phyloP scores from a whole-genome alignment of 1,284 basidiomycete species.

The Coniophora puteana region DNA sequence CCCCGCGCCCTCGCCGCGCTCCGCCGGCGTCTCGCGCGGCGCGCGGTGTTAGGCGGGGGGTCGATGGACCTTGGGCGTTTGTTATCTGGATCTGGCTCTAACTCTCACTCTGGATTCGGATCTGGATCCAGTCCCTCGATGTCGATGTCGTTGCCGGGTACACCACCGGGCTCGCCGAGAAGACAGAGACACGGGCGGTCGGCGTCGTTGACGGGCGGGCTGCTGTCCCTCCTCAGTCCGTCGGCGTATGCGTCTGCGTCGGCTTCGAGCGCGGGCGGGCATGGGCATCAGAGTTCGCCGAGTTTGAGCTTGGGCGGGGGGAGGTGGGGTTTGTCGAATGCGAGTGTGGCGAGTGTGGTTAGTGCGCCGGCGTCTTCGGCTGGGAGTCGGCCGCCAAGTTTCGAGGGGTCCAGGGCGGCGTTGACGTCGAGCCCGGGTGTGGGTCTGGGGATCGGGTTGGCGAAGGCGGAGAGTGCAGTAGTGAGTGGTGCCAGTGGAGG shows the following conservation, averaged over 20 bases:
- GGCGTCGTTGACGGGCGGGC: conserved; percentile 49
- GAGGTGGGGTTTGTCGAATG: too few species aligned
- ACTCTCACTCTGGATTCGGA: too few species aligned
- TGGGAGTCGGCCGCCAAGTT: conserved; percentile 4
- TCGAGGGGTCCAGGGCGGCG: too few species aligned
- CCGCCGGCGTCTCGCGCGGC: conserved; percentile 46
- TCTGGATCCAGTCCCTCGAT: too few species aligned
- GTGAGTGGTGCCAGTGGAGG: too few species aligned
- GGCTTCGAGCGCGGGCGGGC: conserved; percentile 22
- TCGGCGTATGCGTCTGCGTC: conserved; percentile 23
- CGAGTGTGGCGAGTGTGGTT: too few species aligned
- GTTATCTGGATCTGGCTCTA: too few species aligned
- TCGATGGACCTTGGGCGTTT: conserved; percentile 70
- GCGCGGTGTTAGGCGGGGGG: conserved; percentile 63
- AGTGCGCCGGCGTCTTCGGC: too few species aligned
- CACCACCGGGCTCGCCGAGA: conserved; percentile 27
- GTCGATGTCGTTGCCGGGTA: conserved; percentile 29
- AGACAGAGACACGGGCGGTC: conserved; percentile 41
- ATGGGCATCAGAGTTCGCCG: too few species aligned
- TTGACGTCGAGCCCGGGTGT: conserved; percentile 13
- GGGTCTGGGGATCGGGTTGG: conserved; percentile 21
- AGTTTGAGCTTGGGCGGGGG: too few species aligned
- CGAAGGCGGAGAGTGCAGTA: too few species aligned
- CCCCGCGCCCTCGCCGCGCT: conserved; percentile 39
- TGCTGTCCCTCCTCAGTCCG: conserved; percentile 52